Evolutionary conservation across 2,329 filamentous ascomycete genomes (phyloP).

Genomic region (Penicillium sp.): DNA sequence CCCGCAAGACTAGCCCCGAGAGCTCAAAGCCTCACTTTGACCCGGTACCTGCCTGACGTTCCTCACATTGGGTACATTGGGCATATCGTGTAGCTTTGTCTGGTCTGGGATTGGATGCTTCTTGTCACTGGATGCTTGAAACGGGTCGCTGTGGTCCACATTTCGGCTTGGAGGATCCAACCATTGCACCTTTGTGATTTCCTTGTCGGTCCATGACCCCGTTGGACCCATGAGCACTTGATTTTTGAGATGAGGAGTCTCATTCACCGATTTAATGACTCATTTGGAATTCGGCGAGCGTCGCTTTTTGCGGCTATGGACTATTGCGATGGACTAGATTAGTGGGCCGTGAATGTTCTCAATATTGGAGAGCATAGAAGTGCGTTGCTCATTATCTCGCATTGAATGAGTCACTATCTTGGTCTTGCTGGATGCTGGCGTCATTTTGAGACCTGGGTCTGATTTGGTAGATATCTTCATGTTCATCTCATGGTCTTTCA

Average conservation of each 20-base stretch:
- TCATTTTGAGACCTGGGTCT: neutral
- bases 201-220: slow-evolving; percentile 1
- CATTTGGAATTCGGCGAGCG: neutral
- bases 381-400: neutral
- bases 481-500: neutral
- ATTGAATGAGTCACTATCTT: neutral
- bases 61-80: slow-evolving; percentile 8
- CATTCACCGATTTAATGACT: slow-evolving; percentile 9
- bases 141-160: slow-evolving; percentile 1
- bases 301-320: slow-evolving; percentile 7
- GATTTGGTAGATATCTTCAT: neutral
- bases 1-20: neutral
- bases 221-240: neutral
- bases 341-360: neutral
- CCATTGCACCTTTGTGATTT: neutral
- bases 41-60: slow-evolving; percentile 9
- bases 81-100: neutral
- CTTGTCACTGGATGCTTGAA: neutral
- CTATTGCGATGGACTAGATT: neutral
- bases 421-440: neutral
- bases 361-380: neutral
- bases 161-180: neutral
- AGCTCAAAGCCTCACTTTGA: slow-evolving; percentile 14
- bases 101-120: slow-evolving; percentile 2
- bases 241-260: neutral